Conservation (phyloP, 495 filamentous ascomycete species). For the Lichina pygmaea region DNA sequence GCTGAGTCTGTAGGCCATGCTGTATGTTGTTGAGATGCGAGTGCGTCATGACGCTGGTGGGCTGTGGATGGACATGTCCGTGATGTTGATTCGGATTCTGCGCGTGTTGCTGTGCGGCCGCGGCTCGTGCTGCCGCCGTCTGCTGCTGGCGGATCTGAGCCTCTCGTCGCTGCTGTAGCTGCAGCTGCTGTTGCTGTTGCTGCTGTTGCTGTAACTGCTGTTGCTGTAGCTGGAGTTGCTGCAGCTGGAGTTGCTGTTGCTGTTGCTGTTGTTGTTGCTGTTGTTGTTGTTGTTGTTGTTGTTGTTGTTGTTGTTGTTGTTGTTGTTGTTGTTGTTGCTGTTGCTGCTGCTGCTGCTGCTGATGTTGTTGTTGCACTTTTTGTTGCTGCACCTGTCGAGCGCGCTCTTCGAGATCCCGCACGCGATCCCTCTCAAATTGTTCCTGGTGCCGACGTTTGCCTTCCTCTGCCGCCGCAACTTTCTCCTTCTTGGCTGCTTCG, state of each 20-base stretch:
- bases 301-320: slow-evolving; percentile 10
- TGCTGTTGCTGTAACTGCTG: slow-evolving; percentile 9
- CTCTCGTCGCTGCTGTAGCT: slow-evolving; percentile 5
- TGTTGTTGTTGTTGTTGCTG: slow-evolving; percentile 6
- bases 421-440: slow-evolving; percentile 1
- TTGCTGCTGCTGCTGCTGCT: slow-evolving; percentile 5
- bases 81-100: slow-evolving; percentile 19
- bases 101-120: slow-evolving; percentile 10
- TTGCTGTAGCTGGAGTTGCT: slow-evolving; percentile 11
- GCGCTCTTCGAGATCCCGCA: slow-evolving; percentile 1
- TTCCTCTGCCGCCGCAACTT: slow-evolving; percentile 33
- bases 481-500: slow-evolving; percentile 39
- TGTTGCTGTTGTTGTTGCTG: slow-evolving; percentile 12
- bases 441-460: slow-evolving; percentile 23
- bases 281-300: slow-evolving; percentile 21
- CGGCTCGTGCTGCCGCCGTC: slow-evolving; percentile 3
- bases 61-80: slow-evolving; percentile 11
- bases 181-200: slow-evolving; percentile 14
- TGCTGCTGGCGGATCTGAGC: not conserved
- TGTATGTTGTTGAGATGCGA: slow-evolving; percentile 15
- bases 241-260: slow-evolving; percentile 8
- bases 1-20: slow-evolving; percentile 37
- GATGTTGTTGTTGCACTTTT: slow-evolving; percentile 4
- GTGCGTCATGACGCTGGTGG: slow-evolving; percentile 13
- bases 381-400: slow-evolving; percentile 7